Percentiles rank a stretch among this genome's conserved stretches.
phyloP scores from a whole-genome alignment of 192 early-diverging fungal genomes.

The Coemansia asiatica region DNA sequence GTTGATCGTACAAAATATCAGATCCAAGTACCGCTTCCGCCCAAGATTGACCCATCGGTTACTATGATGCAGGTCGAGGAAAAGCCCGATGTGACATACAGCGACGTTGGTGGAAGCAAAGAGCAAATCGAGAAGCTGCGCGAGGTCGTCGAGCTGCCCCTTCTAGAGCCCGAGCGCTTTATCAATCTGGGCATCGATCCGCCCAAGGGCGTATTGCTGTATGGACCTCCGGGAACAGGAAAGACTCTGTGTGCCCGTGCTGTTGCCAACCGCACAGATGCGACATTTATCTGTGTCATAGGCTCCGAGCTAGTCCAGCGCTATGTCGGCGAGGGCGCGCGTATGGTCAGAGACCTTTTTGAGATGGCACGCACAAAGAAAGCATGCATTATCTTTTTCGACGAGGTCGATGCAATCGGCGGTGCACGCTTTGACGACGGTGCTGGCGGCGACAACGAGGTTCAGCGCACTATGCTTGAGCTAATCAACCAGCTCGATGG shows the following conservation, averaged over 20 bases:
- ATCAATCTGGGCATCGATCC: slow-evolving; percentile 99
- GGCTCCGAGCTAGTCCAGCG: slow-evolving; percentile 99
- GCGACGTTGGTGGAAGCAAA: slow-evolving; percentile 99
- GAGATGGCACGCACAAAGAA: slow-evolving; percentile 99
- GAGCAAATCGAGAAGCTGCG: slow-evolving; percentile 99
- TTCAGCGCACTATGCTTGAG: slow-evolving; percentile 99
- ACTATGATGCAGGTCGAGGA: slow-evolving; percentile 99
- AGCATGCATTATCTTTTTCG: slow-evolving; percentile 99
- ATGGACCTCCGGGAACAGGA: slow-evolving; percentile 95
- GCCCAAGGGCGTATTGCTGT: slow-evolving; percentile 97
- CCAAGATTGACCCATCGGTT: slow-evolving; percentile 96
- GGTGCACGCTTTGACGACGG: slow-evolving; percentile 98
- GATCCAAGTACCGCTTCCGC: slow-evolving; percentile 98
- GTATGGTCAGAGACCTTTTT: slow-evolving; percentile 99
- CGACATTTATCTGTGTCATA: slow-evolving; percentile 99
- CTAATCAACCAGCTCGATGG: slow-evolving; percentile 99
- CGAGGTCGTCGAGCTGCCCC: slow-evolving; percentile 97
- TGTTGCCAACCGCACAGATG: slow-evolving; percentile 98
- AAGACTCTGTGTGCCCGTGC: slow-evolving; percentile 98
- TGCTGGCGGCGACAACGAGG: slow-evolving; percentile 98
- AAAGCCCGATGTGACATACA: slow-evolving; percentile 99
- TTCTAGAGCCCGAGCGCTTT: slow-evolving; percentile 94
- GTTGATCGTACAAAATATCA: slow-evolving; percentile 99
- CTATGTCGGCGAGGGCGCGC: slow-evolving; percentile 98
- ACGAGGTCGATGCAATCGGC: slow-evolving; percentile 99